These are phyloP conservation scores for Tillandsia leiboldiana DNA, from an alignment of 176 grass and related monocot species.

Conservation along the genomic window DNA sequence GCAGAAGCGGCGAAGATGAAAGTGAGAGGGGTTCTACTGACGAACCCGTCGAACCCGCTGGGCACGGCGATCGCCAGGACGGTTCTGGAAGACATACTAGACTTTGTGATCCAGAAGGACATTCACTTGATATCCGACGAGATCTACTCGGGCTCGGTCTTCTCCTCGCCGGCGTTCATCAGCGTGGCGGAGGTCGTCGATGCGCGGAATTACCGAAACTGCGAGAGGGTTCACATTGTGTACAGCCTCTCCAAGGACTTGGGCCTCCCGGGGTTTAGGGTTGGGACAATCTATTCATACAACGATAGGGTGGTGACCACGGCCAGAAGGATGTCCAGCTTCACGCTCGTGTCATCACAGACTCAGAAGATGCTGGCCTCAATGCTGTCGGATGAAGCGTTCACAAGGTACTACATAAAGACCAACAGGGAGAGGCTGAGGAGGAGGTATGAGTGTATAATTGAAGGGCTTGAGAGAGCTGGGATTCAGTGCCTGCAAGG, in stretches of 20 bases:
- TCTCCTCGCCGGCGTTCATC: slow-evolving; percentile 46
- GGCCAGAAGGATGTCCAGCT: slow-evolving; percentile 85
- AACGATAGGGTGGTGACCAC: slow-evolving; percentile 68
- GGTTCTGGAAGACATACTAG: slow-evolving; percentile 36
- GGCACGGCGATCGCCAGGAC: slow-evolving; percentile 34
- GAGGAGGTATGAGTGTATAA: slow-evolving; percentile 47
- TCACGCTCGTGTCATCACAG: slow-evolving; percentile 87
- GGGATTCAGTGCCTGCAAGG: slow-evolving; percentile 56
- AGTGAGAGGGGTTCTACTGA: slow-evolving; percentile 51
- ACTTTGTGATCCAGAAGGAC: slow-evolving; percentile 44
- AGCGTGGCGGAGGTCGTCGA: slow-evolving; percentile 75
- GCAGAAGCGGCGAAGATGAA: slow-evolving; percentile 31
- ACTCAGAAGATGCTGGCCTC: slow-evolving; percentile 68
- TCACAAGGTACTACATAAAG: slow-evolving; percentile 49
- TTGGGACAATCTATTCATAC: slow-evolving; percentile 74
- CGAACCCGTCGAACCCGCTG: slow-evolving; percentile 84
- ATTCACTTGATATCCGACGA: slow-evolving; percentile 94
- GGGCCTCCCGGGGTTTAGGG: slow-evolving; percentile 66
- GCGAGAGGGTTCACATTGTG: slow-evolving; percentile 60
- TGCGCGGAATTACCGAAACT: neutral
- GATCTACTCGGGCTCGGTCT: slow-evolving; percentile 84
- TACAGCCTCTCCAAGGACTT: slow-evolving; percentile 94
- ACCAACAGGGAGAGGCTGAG: slow-evolving; percentile 50
- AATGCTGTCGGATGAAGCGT: slow-evolving; percentile 51
- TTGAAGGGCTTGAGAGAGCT: slow-evolving; percentile 33